phyloP scores from a whole-genome alignment of 2,329 filamentous ascomycete genomes.

The Microdochium bolleyi region DNA sequence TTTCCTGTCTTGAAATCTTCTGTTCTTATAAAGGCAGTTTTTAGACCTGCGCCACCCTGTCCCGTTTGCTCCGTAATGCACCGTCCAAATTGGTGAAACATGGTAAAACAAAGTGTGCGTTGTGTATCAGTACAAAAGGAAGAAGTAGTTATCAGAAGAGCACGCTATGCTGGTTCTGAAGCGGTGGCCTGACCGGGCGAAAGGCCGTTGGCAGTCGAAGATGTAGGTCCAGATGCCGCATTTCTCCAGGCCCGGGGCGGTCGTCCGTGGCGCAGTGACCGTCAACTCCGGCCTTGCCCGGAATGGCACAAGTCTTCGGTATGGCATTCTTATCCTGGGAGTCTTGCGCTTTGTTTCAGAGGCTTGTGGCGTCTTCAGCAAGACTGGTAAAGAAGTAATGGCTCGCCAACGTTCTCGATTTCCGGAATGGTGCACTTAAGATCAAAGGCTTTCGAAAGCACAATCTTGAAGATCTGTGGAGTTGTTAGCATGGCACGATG shows the following conservation, averaged over 20 bases:
- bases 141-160: not conserved
- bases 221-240: too few species aligned
- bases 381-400: conserved; percentile 81
- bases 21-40: not conserved
- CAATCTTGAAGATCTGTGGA: conserved; percentile 94
- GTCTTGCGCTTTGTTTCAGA: too few species aligned
- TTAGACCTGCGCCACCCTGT: not conserved
- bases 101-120: not conserved
- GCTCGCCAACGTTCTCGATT: conserved; percentile 96
- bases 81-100: not conserved
- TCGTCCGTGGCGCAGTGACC: too few species aligned
- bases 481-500: conserved; percentile 2
- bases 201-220: not conserved
- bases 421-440: conserved; percentile 98
- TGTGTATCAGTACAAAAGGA: not conserved
- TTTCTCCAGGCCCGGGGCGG: too few species aligned
- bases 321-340: too few species aligned
- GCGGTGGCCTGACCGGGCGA: not conserved
- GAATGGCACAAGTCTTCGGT: too few species aligned
- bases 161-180: not conserved
- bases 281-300: too few species aligned
- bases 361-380: conserved; percentile 21
- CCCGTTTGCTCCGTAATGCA: not conserved
- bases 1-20: not conserved
- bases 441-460: conserved; percentile 96